phyloP scores from a whole-genome alignment of 1,284 basidiomycete genomes.

The Pseudozyma sp. region DNA sequence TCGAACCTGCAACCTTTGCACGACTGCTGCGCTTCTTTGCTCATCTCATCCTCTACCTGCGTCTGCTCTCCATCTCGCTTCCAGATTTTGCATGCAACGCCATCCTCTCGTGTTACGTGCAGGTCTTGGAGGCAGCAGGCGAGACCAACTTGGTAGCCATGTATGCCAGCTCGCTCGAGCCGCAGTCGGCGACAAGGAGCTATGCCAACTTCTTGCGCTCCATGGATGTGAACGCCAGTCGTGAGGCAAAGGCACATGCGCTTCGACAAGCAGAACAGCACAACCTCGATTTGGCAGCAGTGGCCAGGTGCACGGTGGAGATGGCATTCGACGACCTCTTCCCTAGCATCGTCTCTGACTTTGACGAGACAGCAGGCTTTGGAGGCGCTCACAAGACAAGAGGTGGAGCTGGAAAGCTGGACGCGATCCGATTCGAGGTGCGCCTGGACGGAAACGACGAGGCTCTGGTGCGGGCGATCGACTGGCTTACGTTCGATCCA shows the following conservation, averaged over 20 bases:
- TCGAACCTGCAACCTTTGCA: constrained; percentile 55
- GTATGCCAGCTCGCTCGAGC: constrained; percentile 91
- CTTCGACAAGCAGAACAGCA: constrained; percentile 84
- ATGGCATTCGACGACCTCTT: constrained; percentile 74
- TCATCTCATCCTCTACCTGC: constrained; percentile 90
- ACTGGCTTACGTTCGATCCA: constrained; percentile 86
- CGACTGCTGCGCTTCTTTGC: constrained; percentile 85
- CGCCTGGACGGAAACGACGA: constrained; percentile 51
- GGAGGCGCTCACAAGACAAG: constrained; percentile 19
- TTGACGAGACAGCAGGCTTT: constrained; percentile 30
- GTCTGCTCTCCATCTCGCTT: constrained; percentile 76
- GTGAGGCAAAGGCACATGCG: constrained; percentile 78
- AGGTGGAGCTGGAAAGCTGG: constrained; percentile 15
- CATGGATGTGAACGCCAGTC: constrained; percentile 78
- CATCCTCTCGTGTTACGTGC: constrained; percentile 89
- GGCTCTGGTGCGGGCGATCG: constrained; percentile 84
- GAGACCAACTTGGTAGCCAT: constrained; percentile 89
- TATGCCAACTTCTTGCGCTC: constrained; percentile 88
- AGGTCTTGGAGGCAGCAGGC: constrained; percentile 78
- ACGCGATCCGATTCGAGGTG: constrained; percentile 39
- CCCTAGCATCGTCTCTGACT: constrained; percentile 64
- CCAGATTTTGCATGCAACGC: constrained; percentile 76
- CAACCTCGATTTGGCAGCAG: constrained; percentile 82
- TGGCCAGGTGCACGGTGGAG: constrained; percentile 84
- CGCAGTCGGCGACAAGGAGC: constrained; percentile 85